Evolutionary conservation across 2,329 filamentous ascomycete genomes (phyloP), one percentile per base, ranked within the genome.

Genomic region (Knufia fluminis): DNA sequence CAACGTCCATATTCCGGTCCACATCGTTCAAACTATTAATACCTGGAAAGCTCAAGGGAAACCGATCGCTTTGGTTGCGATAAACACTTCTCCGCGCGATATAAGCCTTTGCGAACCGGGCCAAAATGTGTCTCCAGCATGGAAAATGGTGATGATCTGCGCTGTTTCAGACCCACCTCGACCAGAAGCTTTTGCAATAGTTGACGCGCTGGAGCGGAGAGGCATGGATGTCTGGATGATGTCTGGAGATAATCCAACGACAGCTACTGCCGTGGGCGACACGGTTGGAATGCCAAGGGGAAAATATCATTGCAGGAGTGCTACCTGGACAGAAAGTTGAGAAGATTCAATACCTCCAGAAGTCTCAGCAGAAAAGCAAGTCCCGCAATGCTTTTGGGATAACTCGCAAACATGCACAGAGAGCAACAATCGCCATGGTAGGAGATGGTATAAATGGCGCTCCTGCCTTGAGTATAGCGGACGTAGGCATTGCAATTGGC

Each of bases 381-480:
- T 71, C 76, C 17, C 72, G 74, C 0, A 28, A 28, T 12, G 26
- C 26, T 28, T 28, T 28, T 28, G 26, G 26, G 26, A 28, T 28
- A 28, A 28, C 26, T 28, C 26, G 26, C 26, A 28, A 28, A 28
- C 26, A 28, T 28, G 26, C 26, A 28, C 26, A 28, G 26, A 28
- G 26, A 28, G 26, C 26, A 28, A 28, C 26, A 28, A 28, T 28
- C 26, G 26, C 26, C 26, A 97, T 97, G 91, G 89, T 96, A 12
- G 89, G 91, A 46, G 91, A 97, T 65, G 91, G 91, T 38, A 96
- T 97, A 75, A 97, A 97, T 67, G 91, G 97, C 71, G 95, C 89
- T 0, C 92, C 92, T 0, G 92, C 91, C 0, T 79, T 97, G 8
- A 91, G 88, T 0, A 94, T 88, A 0, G 90, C 92, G 10, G 83